Conservation (phyloP, 768 basidiomycete species). For the Tricholoma hemisulphureum region DNA sequence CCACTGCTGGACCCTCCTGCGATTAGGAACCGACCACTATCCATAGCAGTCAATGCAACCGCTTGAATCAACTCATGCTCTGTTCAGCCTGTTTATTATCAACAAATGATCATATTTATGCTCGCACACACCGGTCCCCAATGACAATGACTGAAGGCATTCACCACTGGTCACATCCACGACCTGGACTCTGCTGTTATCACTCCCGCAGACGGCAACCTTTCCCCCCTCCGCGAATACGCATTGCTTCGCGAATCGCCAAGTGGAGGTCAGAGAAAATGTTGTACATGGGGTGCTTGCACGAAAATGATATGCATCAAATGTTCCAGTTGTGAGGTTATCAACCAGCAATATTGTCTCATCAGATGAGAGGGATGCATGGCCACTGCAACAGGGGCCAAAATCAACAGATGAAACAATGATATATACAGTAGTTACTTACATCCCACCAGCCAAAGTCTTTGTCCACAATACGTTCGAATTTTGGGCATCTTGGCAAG, state of each 20-base stretch:
- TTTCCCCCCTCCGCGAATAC: conserved; percentile 10
- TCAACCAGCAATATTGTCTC: conserved; percentile 5
- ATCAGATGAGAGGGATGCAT: conserved; percentile 9
- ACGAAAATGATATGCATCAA: conserved; percentile 8
- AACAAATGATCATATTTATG: neutral
- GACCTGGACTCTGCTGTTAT: conserved; percentile 5
- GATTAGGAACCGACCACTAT: conserved; percentile 1
- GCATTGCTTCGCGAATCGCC: conserved; percentile 7
- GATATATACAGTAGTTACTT: neutral
- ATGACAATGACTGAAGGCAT: neutral
- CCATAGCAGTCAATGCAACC: neutral
- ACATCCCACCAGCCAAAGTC: conserved; percentile 8
- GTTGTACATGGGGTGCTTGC: neutral
- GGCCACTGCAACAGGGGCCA: neutral
- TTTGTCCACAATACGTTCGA: conserved; percentile 11
- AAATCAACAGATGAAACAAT: neutral
- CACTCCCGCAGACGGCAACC: conserved; percentile 11
- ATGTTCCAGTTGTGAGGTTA: conserved; percentile 3
- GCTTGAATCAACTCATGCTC: conserved; percentile 6
- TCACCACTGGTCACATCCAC: conserved; percentile 1
- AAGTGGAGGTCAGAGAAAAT: neutral
- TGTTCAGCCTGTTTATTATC: neutral
- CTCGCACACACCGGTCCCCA: neutral
- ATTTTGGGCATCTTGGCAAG: conserved; percentile 11
- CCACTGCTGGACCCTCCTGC: conserved; percentile 2